phyloP scores from a whole-genome alignment of 176 grass and related monocot species.

The Paspalum notatum region DNA sequence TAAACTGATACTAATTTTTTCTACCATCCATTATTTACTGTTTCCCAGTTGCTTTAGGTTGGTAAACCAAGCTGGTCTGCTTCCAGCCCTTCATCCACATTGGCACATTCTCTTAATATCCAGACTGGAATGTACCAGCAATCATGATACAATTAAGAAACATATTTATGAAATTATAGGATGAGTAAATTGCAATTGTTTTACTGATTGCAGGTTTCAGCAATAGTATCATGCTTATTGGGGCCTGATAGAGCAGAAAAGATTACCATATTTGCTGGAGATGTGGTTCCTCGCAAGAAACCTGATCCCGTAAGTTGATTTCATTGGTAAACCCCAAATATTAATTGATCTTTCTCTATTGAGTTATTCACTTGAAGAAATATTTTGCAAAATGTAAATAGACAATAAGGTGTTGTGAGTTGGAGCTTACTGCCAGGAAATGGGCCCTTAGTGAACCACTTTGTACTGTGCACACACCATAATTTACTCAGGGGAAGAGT shows the following conservation, averaged over 20 bases:
- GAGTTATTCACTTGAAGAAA: not conserved
- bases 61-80: not conserved
- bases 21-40: not conserved
- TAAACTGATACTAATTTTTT: not conserved
- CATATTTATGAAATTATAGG: not conserved
- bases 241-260: slow-evolving; percentile 78
- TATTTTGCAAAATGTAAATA: not conserved
- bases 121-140: not conserved
- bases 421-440: not conserved
- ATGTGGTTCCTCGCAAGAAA: slow-evolving; percentile 95
- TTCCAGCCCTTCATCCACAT: not conserved
- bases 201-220: slow-evolving; percentile 67
- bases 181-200: not conserved
- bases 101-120: not conserved
- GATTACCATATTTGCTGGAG: slow-evolving; percentile 96
- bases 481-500: not conserved
- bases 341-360: not conserved
- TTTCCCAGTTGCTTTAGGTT: not conserved
- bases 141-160: not conserved
- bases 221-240: slow-evolving; percentile 90
- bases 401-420: not conserved
- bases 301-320: slow-evolving; percentile 87
- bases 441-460: not conserved
- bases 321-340: not conserved
- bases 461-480: not conserved